phyloP scores from a whole-genome alignment of 768 basidiomycete genomes.

The Leccinum fibrillosum region DNA sequence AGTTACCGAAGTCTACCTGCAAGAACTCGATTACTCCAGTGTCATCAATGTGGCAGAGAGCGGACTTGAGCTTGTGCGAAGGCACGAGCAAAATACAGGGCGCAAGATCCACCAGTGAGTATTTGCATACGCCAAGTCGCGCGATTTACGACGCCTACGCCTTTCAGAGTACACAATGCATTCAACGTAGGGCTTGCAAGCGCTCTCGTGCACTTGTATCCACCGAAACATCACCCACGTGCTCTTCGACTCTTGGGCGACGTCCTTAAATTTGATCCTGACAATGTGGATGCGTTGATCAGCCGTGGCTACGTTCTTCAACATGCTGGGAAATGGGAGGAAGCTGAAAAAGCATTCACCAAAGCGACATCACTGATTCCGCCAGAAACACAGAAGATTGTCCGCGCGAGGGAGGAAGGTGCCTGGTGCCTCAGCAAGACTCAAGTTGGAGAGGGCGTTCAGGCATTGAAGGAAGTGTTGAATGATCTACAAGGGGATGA shows the following conservation, averaged over 20 bases:
- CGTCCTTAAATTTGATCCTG: conserved; percentile 59
- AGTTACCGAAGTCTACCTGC: conserved; percentile 59
- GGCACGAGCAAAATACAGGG: conserved; percentile 56
- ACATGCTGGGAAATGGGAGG: conserved; percentile 59
- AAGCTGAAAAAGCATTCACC: conserved; percentile 62
- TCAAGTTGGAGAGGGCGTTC: conserved; percentile 48
- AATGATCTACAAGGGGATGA: conserved; percentile 42
- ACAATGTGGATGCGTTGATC: conserved; percentile 66
- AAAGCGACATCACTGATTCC: conserved; percentile 48
- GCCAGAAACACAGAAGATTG: conserved; percentile 42
- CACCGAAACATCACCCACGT: conserved; percentile 85
- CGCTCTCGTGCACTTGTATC: conserved; percentile 78
- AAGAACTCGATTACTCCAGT: conserved; percentile 71
- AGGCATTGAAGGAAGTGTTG: conserved; percentile 48
- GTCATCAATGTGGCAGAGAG: conserved; percentile 69
- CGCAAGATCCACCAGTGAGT: conserved; percentile 49
- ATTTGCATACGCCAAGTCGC: neutral
- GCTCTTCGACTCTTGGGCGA: conserved; percentile 74
- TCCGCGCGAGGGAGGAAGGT: conserved; percentile 74
- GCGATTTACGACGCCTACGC: neutral
- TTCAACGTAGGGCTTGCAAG: conserved; percentile 72
- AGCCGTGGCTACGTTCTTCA: conserved; percentile 74
- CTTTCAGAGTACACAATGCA: conserved; percentile 56
- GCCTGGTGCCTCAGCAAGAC: conserved; percentile 74
- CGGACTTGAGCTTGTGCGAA: conserved; percentile 56